Conservation (phyloP, 768 basidiomycete genomes). For the Xerocomellus chrysenteron region DNA sequence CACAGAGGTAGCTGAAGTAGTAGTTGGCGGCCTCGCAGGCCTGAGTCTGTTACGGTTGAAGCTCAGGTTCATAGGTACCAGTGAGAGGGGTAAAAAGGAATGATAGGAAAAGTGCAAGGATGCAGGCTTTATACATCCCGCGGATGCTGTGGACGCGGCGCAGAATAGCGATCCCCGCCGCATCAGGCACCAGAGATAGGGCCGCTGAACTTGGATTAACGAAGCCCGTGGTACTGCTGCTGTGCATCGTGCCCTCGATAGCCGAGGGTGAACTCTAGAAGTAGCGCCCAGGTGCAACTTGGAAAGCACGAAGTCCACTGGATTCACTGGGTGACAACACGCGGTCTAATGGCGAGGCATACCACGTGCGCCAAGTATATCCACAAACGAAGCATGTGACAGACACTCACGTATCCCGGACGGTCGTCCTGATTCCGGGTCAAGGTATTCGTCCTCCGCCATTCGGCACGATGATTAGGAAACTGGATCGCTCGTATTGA, state of each 20-base stretch:
- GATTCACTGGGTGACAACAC: no score
- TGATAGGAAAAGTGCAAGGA: not conserved
- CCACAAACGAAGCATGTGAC: not conserved
- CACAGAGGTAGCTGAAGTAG: not conserved
- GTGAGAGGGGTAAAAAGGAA: not conserved
- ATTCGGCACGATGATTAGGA: no score
- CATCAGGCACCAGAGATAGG: not conserved
- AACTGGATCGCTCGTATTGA: no score
- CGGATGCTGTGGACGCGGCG: not conserved
- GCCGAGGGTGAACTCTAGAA: no score
- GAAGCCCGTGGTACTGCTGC: no score
- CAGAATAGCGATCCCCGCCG: not conserved
- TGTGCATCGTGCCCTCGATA: no score
- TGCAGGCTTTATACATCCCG: constrained; percentile 10
- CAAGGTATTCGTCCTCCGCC: no score
- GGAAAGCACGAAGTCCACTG: no score
- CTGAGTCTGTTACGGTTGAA: not conserved
- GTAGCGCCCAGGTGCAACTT: no score
- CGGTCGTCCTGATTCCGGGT: no score
- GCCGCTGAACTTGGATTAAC: no score
- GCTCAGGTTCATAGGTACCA: not conserved
- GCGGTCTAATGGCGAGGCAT: not conserved
- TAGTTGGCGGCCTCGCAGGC: not conserved
- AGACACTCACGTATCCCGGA: not conserved
- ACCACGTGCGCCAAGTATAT: not conserved